Percentiles rank a stretch among this genome's conserved stretches.
phyloP scores from a whole-genome alignment of 495 filamentous ascomycete species.

The Aspergillus nanangensis region DNA sequence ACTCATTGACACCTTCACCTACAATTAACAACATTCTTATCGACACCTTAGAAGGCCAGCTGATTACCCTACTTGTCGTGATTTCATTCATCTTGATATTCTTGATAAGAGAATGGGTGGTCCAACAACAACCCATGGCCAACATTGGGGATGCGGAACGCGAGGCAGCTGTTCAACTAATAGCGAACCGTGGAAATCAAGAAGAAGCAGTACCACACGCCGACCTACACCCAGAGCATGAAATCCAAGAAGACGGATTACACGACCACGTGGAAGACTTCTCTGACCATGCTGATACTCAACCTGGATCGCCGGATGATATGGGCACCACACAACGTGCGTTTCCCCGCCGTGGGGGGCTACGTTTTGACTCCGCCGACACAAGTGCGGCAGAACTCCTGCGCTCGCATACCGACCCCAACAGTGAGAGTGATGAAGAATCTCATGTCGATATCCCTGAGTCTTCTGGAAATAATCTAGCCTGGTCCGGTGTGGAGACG shows the following conservation, averaged over 20 bases:
- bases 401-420: conserved; percentile 7
- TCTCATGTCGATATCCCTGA: conserved; percentile 32
- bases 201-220: conserved; percentile 10
- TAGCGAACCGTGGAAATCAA: conserved; percentile 31
- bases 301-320: neutral
- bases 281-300: neutral
- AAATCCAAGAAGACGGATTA: conserved; percentile 7
- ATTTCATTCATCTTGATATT: conserved; percentile 92
- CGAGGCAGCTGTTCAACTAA: conserved; percentile 36
- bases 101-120: conserved; percentile 94
- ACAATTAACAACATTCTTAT: conserved; percentile 77
- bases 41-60: conserved; percentile 81
- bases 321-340: too few species aligned
- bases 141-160: conserved; percentile 52
- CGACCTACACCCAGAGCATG: neutral
- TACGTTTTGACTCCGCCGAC: too few species aligned
- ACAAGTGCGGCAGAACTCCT: neutral
- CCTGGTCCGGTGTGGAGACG: conserved; percentile 36
- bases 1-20: conserved; percentile 65
- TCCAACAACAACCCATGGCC: conserved; percentile 86
- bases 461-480: conserved; percentile 11
- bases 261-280: conserved; percentile 10
- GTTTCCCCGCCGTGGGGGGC: too few species aligned
- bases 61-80: conserved; percentile 88
- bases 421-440: conserved; percentile 27